Evolutionary conservation across 1,139 yeast species (phyloP).

Genomic region (Blastobotrys persicus): DNA sequence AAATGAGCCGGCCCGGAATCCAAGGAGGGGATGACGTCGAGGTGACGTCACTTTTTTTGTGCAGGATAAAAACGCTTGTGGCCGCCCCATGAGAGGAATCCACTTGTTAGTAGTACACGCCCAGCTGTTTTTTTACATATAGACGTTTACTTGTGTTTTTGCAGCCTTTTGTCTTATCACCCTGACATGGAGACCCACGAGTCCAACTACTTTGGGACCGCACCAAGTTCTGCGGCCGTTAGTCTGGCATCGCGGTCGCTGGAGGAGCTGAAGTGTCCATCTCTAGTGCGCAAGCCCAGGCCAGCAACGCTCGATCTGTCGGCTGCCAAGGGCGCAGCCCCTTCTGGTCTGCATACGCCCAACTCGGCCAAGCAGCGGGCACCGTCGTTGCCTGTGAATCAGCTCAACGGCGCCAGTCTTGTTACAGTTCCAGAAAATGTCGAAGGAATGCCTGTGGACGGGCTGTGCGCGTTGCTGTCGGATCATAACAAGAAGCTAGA

Average conservation of each 20-base stretch:
- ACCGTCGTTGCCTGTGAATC: constrained; percentile 26
- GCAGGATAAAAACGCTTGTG: background rate
- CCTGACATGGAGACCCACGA: background rate
- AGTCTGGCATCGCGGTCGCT: background rate
- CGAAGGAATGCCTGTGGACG: constrained; percentile 10
- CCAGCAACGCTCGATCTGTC: constrained; percentile 2
- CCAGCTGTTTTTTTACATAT: too few relatives aligned
- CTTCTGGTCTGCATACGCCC: constrained; percentile 10
- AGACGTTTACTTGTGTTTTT: too few relatives aligned
- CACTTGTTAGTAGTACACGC: too few relatives aligned
- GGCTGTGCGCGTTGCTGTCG: constrained; percentile 9
- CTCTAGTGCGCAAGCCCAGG: background rate
- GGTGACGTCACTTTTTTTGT: background rate
- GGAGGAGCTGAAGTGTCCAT: background rate
- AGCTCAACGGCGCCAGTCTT: constrained; percentile 15
- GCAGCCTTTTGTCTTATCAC: too few relatives aligned
- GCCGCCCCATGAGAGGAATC: too few relatives aligned
- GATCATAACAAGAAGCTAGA: too few relatives aligned
- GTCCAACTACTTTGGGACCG: background rate
- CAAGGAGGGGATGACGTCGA: background rate
- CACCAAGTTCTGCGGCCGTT: background rate
- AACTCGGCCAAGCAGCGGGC: constrained; percentile 20
- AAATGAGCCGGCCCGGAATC: background rate
- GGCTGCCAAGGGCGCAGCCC: background rate
- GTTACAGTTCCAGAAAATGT: constrained; percentile 18